Percentiles rank a stretch among this genome's conserved stretches.
Evolutionary conservation across 768 basidiomycete genomes (phyloP).

Genomic region (Hypholoma sublateritium): DNA sequence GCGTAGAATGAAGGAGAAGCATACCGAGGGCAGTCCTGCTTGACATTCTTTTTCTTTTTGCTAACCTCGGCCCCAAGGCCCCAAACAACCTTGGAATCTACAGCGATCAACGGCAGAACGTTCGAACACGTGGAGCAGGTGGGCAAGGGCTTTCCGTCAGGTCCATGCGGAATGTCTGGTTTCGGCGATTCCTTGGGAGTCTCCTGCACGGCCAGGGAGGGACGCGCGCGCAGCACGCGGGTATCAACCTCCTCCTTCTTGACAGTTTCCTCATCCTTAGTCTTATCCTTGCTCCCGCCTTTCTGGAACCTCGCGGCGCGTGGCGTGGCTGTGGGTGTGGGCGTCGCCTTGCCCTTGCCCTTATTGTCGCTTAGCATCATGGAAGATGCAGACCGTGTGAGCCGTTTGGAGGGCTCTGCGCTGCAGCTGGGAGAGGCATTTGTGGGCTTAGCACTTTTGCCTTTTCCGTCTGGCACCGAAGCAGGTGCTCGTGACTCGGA

Average conservation of each 20-base stretch:
- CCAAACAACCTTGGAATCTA: conserved; percentile 76
- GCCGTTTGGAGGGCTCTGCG: conserved; percentile 24
- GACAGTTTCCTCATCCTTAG: conserved; percentile 33
- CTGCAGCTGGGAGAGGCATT: conserved; percentile 12
- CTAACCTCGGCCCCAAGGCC: conserved; percentile 55
- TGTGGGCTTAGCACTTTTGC: conserved; percentile 21
- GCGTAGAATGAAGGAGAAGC: conserved; percentile 17
- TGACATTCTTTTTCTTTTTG: conserved; percentile 60
- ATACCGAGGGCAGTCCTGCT: conserved; percentile 76
- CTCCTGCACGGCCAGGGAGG: conserved; percentile 35
- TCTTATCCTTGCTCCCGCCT: conserved; percentile 26
- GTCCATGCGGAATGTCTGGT: conserved; percentile 49
- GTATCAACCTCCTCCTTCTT: conserved; percentile 55
- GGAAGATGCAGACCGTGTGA: conserved; percentile 34
- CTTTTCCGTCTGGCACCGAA: not conserved
- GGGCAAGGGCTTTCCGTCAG: conserved; percentile 68
- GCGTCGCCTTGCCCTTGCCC: conserved; percentile 41
- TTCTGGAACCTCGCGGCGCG: conserved; percentile 19
- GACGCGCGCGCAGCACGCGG: conserved; percentile 51
- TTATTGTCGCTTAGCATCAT: conserved; percentile 21
- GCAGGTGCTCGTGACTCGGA: conserved; percentile 6
- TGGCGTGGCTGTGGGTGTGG: conserved; percentile 30
- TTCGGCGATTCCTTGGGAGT: conserved; percentile 35
- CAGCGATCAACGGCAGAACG: conserved; percentile 72
- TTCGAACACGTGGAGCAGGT: conserved; percentile 72